phyloP scores from a whole-genome alignment of 2,329 filamentous ascomycete genomes.

The Aspergillus sp. region DNA sequence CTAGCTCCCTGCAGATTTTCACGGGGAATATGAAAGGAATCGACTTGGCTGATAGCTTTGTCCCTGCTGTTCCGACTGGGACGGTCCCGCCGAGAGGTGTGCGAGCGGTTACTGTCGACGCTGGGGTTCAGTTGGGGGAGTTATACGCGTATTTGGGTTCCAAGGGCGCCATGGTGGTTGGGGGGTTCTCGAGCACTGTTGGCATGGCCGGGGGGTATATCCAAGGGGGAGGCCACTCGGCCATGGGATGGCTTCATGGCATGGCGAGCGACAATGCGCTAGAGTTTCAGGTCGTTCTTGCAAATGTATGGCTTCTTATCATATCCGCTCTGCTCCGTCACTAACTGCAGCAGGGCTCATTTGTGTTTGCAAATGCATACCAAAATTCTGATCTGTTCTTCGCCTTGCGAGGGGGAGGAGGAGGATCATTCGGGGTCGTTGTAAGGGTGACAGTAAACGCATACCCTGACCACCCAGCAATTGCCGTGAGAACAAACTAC shows the following conservation, averaged over 20 bases:
- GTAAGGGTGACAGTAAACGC: neutral
- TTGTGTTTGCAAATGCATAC: neutral
- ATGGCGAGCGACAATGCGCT: slow-evolving; percentile 5
- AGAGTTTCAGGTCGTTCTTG: neutral
- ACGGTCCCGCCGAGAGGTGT: neutral
- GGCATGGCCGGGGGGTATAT: slow-evolving; percentile 28
- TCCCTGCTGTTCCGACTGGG: slow-evolving; percentile 8
- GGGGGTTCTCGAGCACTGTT: slow-evolving; percentile 18
- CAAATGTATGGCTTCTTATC: neutral
- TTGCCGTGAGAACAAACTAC: neutral
- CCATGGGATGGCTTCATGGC: slow-evolving; percentile 29
- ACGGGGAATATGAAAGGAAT: slow-evolving; percentile 27
- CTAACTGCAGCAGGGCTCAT: neutral
- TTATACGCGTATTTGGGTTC: slow-evolving; percentile 25
- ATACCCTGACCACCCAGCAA: neutral
- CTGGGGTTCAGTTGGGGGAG: slow-evolving; percentile 30
- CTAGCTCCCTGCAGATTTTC: slow-evolving; percentile 31
- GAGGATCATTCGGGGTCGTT: neutral
- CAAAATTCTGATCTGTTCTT: neutral
- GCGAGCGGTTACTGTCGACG: slow-evolving; percentile 24
- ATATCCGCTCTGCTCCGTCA: no score
- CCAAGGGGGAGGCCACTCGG: slow-evolving; percentile 29
- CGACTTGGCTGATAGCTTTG: slow-evolving; percentile 11
- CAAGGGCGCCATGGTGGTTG: slow-evolving; percentile 26
- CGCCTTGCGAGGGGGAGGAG: neutral